Conservation (phyloP, 257 asterid species). For the Craterostigma plantagineum region DNA sequence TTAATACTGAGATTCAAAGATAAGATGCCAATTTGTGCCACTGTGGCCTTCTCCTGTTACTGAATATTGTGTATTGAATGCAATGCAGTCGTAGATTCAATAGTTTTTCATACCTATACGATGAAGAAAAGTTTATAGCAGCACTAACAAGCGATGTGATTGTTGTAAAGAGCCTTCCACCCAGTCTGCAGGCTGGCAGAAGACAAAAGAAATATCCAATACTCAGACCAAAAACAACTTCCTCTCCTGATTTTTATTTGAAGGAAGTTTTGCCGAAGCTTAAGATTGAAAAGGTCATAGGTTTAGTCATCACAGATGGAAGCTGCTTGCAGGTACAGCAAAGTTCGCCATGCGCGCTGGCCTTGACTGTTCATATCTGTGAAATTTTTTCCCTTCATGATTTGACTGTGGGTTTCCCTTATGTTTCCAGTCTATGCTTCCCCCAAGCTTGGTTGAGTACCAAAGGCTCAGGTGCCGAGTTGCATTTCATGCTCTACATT, state of each 20-base stretch:
- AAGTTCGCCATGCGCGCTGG: slow-evolving; percentile 1
- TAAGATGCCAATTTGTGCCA: slow-evolving; percentile 4
- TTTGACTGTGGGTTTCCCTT: no score
- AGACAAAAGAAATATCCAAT: slow-evolving; percentile 43
- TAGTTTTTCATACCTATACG: slow-evolving; percentile 73
- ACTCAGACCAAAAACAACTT: slow-evolving; percentile 44
- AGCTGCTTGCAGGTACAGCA: slow-evolving; percentile 87
- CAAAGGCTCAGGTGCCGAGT: slow-evolving; percentile 97
- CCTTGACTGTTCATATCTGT: not conserved
- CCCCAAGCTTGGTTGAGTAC: slow-evolving; percentile 62
- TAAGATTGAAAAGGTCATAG: slow-evolving; percentile 54
- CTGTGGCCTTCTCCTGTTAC: slow-evolving; percentile 3
- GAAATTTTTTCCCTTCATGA: no score
- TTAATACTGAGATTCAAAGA: slow-evolving; percentile 8
- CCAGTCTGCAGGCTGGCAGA: slow-evolving; percentile 52
- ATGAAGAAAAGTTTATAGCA: slow-evolving; percentile 55
- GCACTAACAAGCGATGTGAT: slow-evolving; percentile 74
- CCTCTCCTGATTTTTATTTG: slow-evolving; percentile 54
- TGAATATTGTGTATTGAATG: slow-evolving; percentile 9
- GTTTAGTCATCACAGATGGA: slow-evolving; percentile 60
- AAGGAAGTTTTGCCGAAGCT: slow-evolving; percentile 55
- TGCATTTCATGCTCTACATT: slow-evolving; percentile 76
- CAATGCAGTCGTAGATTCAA: slow-evolving; percentile 45
- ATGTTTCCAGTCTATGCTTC: slow-evolving; percentile 50
- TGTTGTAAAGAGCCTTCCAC: slow-evolving; percentile 54